A percentile compares a stretch with the other conserved stretches of the same genome.
Conservation (phyloP, 495 filamentous ascomycete genomes). For the Sphaerosporella brunnea region DNA sequence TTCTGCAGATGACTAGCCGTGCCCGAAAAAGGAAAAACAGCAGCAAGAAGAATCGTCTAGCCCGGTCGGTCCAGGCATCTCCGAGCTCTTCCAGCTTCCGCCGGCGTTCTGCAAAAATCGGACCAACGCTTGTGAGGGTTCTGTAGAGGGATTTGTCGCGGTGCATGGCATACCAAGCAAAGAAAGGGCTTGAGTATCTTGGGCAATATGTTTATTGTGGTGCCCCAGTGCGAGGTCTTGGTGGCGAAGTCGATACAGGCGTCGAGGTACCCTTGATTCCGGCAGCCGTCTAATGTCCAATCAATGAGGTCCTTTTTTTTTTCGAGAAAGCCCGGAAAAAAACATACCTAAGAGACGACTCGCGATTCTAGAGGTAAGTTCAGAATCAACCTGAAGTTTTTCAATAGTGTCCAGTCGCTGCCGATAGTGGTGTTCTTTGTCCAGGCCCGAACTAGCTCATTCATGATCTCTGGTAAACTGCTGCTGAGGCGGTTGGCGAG, state of each 20-base stretch:
- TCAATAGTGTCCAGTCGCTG: slow-evolving; percentile 14
- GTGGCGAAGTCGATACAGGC: slow-evolving; percentile 13
- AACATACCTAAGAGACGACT: slow-evolving; percentile 13
- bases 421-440: slow-evolving; percentile 17
- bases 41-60: no score
- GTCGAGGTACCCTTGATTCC: slow-evolving; percentile 16
- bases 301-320: no score
- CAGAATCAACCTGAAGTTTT: slow-evolving; percentile 13
- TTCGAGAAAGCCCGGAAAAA: neutral
- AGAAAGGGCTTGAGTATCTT: slow-evolving; percentile 5
- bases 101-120: slow-evolving; percentile 15
- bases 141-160: slow-evolving; percentile 6
- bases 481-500: slow-evolving; percentile 16
- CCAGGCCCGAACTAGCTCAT: slow-evolving; percentile 13
- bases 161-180: slow-evolving; percentile 6
- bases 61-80: slow-evolving; percentile 15
- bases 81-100: slow-evolving; percentile 12
- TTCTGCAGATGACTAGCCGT: no score
- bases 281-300: no score
- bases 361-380: slow-evolving; percentile 5
- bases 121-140: slow-evolving; percentile 11
- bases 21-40: no score
- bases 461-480: slow-evolving; percentile 17
- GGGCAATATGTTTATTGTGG: slow-evolving; percentile 16
- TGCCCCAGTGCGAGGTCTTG: slow-evolving; percentile 1